Conservation (phyloP, 78 protist genomes). For the Speleostelium caveatum region DNA sequence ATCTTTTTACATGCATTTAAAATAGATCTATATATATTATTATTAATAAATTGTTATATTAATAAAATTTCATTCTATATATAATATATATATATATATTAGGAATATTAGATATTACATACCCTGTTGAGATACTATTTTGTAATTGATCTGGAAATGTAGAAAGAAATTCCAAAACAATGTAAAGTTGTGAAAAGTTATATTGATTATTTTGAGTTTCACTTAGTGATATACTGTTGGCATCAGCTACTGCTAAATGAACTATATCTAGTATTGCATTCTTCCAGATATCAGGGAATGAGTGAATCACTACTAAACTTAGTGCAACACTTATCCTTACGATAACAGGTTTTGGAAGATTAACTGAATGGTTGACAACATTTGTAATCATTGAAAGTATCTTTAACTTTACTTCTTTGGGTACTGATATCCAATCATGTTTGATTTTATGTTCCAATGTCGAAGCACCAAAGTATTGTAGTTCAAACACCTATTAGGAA, state of each 20-base stretch:
- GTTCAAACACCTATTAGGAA: slow-evolving; percentile 24
- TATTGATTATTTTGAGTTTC: slow-evolving; percentile 1
- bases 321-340: slow-evolving; percentile 32
- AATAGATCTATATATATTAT: neutral
- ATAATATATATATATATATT: too few species aligned
- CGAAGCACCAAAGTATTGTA: slow-evolving; percentile 76
- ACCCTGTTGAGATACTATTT: slow-evolving; percentile 9
- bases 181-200: neutral
- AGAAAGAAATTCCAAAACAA: slow-evolving; percentile 55
- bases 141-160: slow-evolving; percentile 37
- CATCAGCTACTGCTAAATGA: slow-evolving; percentile 7
- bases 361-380: slow-evolving; percentile 1
- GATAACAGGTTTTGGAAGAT: neutral
- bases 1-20: neutral
- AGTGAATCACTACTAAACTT: slow-evolving; percentile 21
- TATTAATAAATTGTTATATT: too few species aligned
- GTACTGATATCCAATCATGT: slow-evolving; percentile 43
- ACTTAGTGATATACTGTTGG: neutral
- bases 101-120: too few species aligned
- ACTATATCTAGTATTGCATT: slow-evolving; percentile 48
- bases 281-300: slow-evolving; percentile 28
- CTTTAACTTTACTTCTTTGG: slow-evolving; percentile 3
- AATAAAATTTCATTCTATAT: too few species aligned
- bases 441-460: slow-evolving; percentile 57
- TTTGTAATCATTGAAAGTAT: neutral